Evolutionary conservation across 345 rosid species (phyloP).

Genomic region (Lepidium didymum): DNA sequence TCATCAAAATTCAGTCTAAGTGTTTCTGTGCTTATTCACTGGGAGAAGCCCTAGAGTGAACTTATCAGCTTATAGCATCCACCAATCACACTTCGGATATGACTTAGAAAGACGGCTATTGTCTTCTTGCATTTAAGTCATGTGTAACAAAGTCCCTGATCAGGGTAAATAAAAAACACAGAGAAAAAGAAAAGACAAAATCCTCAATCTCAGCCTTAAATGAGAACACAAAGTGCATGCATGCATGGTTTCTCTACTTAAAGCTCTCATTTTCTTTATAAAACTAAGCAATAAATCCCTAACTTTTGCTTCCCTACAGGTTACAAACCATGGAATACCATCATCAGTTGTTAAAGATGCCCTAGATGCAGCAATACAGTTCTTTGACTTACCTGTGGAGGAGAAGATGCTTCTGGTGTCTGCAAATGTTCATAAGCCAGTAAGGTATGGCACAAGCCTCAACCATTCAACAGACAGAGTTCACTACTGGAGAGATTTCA

Average conservation of each 20-base stretch:
- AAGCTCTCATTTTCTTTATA: neutral
- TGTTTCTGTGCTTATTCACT: neutral
- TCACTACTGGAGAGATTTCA: conserved; percentile 62
- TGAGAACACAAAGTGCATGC: conserved; percentile 16
- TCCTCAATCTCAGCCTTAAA: conserved; percentile 23
- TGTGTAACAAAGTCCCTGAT: neutral
- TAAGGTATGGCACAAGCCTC: conserved; percentile 56
- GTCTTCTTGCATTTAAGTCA: conserved; percentile 26
- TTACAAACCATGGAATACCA: conserved; percentile 46
- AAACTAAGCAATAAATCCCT: neutral
- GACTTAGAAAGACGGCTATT: conserved; percentile 21
- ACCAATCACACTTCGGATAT: conserved; percentile 8
- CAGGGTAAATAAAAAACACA: neutral
- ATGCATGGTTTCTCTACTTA: conserved; percentile 2
- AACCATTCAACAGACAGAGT: conserved; percentile 45
- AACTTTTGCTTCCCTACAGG: conserved; percentile 28
- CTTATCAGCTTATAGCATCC: neutral
- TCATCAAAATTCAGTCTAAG: conserved; percentile 11
- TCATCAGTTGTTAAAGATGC: conserved; percentile 33
- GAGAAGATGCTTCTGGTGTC: conserved; percentile 46
- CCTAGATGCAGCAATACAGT: conserved; percentile 37
- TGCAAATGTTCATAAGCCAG: conserved; percentile 42
- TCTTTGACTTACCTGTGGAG: conserved; percentile 50
- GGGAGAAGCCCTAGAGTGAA: neutral
- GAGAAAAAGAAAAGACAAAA: conserved; percentile 16